A percentile compares a stretch with the other conserved stretches of the same genome.
These are phyloP conservation scores for Mucor lusitanicus DNA, from an alignment of 371 early-diverging fungal species.

Conservation along the genomic window DNA sequence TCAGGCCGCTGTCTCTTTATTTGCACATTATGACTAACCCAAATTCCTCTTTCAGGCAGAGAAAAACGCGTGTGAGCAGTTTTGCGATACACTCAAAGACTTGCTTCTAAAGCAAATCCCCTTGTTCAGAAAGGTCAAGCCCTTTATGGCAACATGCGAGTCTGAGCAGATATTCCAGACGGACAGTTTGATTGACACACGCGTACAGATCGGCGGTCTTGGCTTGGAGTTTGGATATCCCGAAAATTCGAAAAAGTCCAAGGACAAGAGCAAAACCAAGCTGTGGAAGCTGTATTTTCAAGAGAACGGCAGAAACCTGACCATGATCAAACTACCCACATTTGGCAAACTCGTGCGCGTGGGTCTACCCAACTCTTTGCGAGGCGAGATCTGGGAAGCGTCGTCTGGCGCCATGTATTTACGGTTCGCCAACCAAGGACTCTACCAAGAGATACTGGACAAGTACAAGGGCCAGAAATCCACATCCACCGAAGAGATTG, in stretches of 20 bases:
- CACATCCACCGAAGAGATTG: constrained; percentile 91
- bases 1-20: too few relatives aligned
- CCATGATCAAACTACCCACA: constrained; percentile 76
- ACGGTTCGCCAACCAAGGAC: constrained; percentile 82
- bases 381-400: constrained; percentile 97
- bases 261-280: constrained; percentile 77
- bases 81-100: constrained; percentile 54
- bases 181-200: constrained; percentile 38
- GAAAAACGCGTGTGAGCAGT: constrained; percentile 54
- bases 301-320: constrained; percentile 91
- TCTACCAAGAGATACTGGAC: constrained; percentile 78
- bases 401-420: constrained; percentile 89
- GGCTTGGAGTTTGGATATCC: constrained; percentile 89
- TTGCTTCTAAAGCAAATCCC: constrained; percentile 59
- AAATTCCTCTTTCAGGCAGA: constrained; percentile 48
- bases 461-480: constrained; percentile 71
- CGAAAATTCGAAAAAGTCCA: constrained; percentile 72
- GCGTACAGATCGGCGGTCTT: constrained; percentile 64
- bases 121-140: constrained; percentile 74
- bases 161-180: constrained; percentile 70
- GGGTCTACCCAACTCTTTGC: constrained; percentile 87
- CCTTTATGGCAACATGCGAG: constrained; percentile 76
- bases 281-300: constrained; percentile 80
- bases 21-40: too few relatives aligned
- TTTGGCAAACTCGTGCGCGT: constrained; percentile 91